A percentile compares a stretch with the other conserved stretches of the same genome.
phyloP scores from a whole-genome alignment of 176 grass and related monocot species.

The Hordeum marinum region DNA sequence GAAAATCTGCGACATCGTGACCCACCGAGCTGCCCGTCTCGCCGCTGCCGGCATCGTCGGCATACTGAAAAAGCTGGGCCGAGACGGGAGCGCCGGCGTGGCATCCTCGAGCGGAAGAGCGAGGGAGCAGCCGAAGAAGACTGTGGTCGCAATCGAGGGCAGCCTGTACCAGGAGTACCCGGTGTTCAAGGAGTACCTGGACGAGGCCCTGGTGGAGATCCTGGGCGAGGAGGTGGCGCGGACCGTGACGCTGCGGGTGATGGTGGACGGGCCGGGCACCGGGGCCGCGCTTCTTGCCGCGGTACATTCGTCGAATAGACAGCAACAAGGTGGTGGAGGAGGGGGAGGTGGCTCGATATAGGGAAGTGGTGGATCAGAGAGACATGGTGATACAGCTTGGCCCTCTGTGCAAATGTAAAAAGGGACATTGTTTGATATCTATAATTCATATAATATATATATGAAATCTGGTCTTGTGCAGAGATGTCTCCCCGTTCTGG shows the following conservation, averaged over 20 bases:
- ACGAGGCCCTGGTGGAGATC: slow-evolving; percentile 75
- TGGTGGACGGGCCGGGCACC: slow-evolving; percentile 60
- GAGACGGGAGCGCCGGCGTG: slow-evolving; percentile 46
- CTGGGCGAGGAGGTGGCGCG: slow-evolving; percentile 70
- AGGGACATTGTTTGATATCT: slow-evolving; percentile 72
- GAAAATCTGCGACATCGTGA: slow-evolving; percentile 70
- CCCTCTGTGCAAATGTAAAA: slow-evolving; percentile 96
- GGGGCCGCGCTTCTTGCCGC: slow-evolving; percentile 80
- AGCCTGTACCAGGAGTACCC: slow-evolving; percentile 62
- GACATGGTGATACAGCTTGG: slow-evolving; percentile 40
- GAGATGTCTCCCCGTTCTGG: slow-evolving; percentile 9
- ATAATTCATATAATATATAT: slow-evolving; percentile 59
- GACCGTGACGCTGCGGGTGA: slow-evolving; percentile 51
- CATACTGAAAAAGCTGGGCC: slow-evolving; percentile 79
- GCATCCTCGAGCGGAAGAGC: slow-evolving; percentile 36
- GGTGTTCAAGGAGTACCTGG: slow-evolving; percentile 72
- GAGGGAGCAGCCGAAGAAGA: slow-evolving; percentile 33
- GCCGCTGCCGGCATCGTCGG: slow-evolving; percentile 70
- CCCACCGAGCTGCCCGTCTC: slow-evolving; percentile 69
- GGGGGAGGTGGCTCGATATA: slow-evolving; percentile 50
- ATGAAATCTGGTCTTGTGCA: slow-evolving; percentile 58
- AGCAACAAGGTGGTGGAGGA: not conserved
- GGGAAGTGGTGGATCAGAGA: not conserved
- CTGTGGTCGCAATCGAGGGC: slow-evolving; percentile 72
- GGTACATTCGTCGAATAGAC: slow-evolving; percentile 60